A percentile compares a stretch with the other conserved stretches of the same genome.
These are phyloP conservation scores for Edaphochlamys debaryana DNA, from an alignment of 139 green algal species.

Conservation along the genomic window DNA sequence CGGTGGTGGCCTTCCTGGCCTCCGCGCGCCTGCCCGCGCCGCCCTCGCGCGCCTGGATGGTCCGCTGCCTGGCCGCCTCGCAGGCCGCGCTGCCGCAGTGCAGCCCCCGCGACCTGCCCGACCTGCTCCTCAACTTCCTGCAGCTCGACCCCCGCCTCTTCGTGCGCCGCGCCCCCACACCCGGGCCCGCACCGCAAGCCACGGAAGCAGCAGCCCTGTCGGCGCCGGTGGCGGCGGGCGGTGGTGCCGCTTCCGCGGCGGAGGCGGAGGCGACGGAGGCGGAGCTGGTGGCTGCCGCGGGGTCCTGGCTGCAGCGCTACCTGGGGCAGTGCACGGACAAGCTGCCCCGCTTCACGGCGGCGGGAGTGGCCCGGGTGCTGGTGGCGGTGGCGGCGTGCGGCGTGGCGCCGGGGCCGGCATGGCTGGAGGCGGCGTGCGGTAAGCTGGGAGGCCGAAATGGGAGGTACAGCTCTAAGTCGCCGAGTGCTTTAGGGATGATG, in stretches of 20 bases:
- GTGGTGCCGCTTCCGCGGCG: no score
- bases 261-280: background rate
- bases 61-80: background rate
- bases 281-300: conserved; percentile 4
- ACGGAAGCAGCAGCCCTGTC: background rate
- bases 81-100: background rate
- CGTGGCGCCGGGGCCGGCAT: background rate
- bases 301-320: background rate
- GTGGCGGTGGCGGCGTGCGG: conserved; percentile 9
- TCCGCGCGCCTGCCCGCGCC: background rate
- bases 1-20: conserved; percentile 11
- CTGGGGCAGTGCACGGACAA: conserved; percentile 8
- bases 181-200: background rate
- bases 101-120: conserved; percentile 1
- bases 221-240: background rate
- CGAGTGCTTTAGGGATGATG: background rate
- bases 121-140: background rate
- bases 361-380: conserved; percentile 18
- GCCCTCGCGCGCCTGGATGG: background rate
- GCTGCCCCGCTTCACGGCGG: conserved; percentile 22
- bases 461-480: background rate
- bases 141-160: background rate
- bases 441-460: background rate
- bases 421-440: conserved; percentile 27
- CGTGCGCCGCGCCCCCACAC: background rate